Evolutionary conservation across 257 asterid genomes (phyloP), one percentile per base, ranked within the genome.

Genomic region (Solanum chiquidenum): DNA sequence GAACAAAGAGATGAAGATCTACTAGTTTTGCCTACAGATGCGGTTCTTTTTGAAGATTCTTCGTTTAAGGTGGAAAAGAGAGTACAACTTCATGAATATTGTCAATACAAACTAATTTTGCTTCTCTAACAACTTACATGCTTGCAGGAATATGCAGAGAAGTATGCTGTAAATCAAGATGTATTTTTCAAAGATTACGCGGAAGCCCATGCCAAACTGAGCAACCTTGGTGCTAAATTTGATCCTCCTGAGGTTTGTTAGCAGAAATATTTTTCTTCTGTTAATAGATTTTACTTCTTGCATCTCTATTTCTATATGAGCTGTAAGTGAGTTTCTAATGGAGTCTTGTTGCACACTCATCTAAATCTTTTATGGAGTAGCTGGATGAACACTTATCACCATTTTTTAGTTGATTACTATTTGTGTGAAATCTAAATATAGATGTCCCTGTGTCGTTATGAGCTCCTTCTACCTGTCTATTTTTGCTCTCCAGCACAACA

Each of bases 191-290:
- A 94, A 86, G 99, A 95, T 88, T 97, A 97, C 58, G 99, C 99
- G 68, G 95, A 93, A 91, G 98, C 99, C 83, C 99, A 97, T 93
- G 99, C 99, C 87, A 95, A 95, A 90, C 98, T 97, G 83, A 95
- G 99, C 94, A 95, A 93, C 90, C 94, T 93, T 90, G 99, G 99
- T 88, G 97, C 99, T 80, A 97, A 95, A 91, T 97, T 97, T 92
- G 96, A 95, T 87, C 99, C 99, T 71, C 95, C 98, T 52, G 95
- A 97, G 98, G 99, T 97, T 89, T 84, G 89, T 83, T 33, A 8
- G 42, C 87, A 42, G 44, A 27, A 44, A 33, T 46, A 40, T 74
- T 25, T 86, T 42, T 64, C 87, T 9, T 64, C 64, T 83, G n/a
- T 33, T 85, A 40, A 14, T 31, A 16, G 69, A 80, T 14, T 46